Base-by-base conservation (phyloP, 2,329 filamentous ascomycete genomes). In the Cyphellophora attinorum region DNA sequence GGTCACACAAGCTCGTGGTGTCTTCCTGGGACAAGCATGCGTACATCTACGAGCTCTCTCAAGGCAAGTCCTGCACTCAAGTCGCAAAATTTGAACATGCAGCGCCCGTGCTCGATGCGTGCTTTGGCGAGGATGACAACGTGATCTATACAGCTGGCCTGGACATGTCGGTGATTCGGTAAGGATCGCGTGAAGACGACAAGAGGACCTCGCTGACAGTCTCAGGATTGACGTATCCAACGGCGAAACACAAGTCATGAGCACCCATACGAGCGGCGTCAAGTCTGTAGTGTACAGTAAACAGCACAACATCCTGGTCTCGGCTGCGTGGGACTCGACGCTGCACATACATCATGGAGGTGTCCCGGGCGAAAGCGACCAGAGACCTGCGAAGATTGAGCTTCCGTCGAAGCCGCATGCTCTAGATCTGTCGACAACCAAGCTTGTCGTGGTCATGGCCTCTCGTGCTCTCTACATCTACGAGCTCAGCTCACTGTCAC, bases 401-500 rank as follows among this genome's bases (percentile, higher is more conserved):
- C 77, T 94, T 14, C 85, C 83, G 1, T 81, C 79, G 17, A 98
- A 94, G 59, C 85, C 86, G 1, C 93, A 94, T 59, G 88, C 88
- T 10, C 68, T 96, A 31, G 82, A 72, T 19, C 57, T 74, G n/a
- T 73, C 86, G 21, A 68, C 81, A 32, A 86, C 83, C 33, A 94
- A 93, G 58, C 72, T 94, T 6, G 85, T 98, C 27, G 85, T 98
- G 38, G 88, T 88, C 47, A 96, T 98, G 91, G 84, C 88, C 2
- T 84, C 83, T 35, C 82, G 91, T 36, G 76, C 88, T n/a, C 77
- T 95, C 41, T 79, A 91, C 65, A 94, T 98, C 58, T 96, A 95
- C 70, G 85, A 95, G 53, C 72, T 98, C 19, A 68, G 76, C 31
- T 63, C 77, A 15, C 72, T 94, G 25, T 61, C 66, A 15, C 53